These are phyloP conservation scores for Phaeotremella fagi DNA, from an alignment of 768 basidiomycete genomes.

Conservation along the genomic window DNA sequence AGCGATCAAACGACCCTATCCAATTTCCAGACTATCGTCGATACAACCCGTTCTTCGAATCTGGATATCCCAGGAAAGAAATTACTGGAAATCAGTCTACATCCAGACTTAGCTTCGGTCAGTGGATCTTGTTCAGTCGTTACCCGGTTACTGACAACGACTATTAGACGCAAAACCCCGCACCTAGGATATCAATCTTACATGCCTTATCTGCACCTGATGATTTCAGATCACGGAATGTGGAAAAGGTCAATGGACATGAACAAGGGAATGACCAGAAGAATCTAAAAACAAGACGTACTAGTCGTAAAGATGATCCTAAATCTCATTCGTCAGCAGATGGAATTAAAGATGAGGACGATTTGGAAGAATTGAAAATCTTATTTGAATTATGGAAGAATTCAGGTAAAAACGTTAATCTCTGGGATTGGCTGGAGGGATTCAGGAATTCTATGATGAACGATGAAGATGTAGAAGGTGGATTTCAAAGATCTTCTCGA, in stretches of 20 bases:
- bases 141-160: constrained; percentile 1
- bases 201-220: constrained; percentile 20
- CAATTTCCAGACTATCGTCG: neutral
- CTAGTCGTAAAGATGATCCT: neutral
- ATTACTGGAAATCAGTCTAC: constrained; percentile 12
- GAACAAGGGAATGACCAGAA: neutral
- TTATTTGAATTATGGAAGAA: constrained; percentile 33
- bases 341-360: constrained; percentile 7
- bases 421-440: constrained; percentile 43
- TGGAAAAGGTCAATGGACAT: neutral
- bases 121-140: too few species aligned
- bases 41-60: constrained; percentile 4
- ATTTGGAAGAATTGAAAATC: constrained; percentile 28
- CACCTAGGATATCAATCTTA: constrained; percentile 32
- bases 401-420: constrained; percentile 35
- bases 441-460: constrained; percentile 18
- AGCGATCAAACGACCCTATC: neutral
- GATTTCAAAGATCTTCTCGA: neutral
- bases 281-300: neutral
- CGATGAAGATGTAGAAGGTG: neutral
- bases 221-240: neutral
- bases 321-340: neutral
- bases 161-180: constrained; percentile 25
- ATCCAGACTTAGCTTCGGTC: constrained; percentile 13
- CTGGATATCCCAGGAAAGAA: constrained; percentile 3